Base-by-base conservation (phyloP, 1,284 basidiomycete genomes). In the Tylopilus sp. region DNA sequence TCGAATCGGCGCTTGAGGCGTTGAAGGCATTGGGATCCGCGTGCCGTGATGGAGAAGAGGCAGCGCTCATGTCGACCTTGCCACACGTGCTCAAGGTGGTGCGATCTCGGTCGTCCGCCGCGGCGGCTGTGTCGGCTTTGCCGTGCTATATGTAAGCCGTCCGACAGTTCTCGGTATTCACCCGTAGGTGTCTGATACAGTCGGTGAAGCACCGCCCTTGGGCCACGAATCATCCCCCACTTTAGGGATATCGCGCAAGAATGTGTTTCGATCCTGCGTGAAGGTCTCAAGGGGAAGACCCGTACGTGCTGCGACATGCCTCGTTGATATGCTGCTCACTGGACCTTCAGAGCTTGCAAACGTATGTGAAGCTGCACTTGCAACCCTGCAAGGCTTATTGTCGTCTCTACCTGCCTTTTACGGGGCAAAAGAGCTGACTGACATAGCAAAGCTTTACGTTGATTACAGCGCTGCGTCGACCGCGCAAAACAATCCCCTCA, bases 201-300 rank as follows among this genome's bases (percentile, higher is more conserved):
- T 37, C 15, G 25, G 33, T 33, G 55, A 39, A 92, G 90, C 19
- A 67, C 74, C 16, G 84, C 83, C 47, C 77, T 95, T n/a, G 91
- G 89, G 0, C 90, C 92, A 18, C 84, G 93, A 0, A 75, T 91
- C 42, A 91, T 97, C 44, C 90, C 93, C 6, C 78, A 82, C 69
- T 85, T 94, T 66, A 82, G 82, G 48, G 75, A 79, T n/a, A 78
- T 93, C 41, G 75, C 89, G 28, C 70, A 78, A 7, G 74, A 81
- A 44, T 81, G 80, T 51, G 71, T 84, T 25, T 55, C 64, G 9
- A 61, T 83, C 34, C 70, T 86, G 38, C 72, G 72, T 15, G 70
- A 74, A 46, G 66, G 68, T 30, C 64, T 71, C 21, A 59, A 67
- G 46, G 67, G 72, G 65, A 61, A 55, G 59, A 58, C 51, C 31